These are phyloP conservation scores for Protomyces macrosporus DNA, from an alignment of 1,139 yeast species.

Conservation along the genomic window DNA sequence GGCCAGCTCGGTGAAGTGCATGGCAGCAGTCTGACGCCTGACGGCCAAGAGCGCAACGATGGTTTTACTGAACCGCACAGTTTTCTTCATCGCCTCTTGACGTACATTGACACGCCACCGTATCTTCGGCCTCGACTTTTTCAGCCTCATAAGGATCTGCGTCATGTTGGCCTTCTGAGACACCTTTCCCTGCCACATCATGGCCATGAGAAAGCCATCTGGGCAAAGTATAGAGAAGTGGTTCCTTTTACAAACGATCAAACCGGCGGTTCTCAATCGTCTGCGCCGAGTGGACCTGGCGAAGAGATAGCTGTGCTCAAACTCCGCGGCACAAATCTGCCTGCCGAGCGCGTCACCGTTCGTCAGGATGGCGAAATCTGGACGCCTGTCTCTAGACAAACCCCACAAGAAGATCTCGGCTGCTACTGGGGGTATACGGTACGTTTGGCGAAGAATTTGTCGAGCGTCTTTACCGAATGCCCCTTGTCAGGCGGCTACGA, in stretches of 20 bases:
- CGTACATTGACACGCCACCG: conserved; percentile 28
- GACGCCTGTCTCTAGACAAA: conserved; percentile 18
- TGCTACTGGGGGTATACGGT: conserved; percentile 30
- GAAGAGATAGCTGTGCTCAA: conserved; percentile 5
- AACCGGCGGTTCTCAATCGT: conserved; percentile 23
- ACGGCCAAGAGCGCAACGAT: conserved; percentile 17
- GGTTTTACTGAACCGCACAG: conserved; percentile 10
- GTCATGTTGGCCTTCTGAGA: conserved; percentile 26
- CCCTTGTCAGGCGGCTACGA: conserved; percentile 17
- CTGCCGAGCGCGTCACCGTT: neutral
- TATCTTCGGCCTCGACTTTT: conserved; percentile 26
- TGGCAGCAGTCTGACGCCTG: neutral
- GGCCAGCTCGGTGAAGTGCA: neutral
- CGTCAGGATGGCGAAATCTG: neutral
- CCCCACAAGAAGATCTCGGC: conserved; percentile 28
- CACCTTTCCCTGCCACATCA: conserved; percentile 28
- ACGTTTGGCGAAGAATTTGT: conserved; percentile 27
- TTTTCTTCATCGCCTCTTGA: conserved; percentile 22
- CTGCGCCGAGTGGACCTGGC: conserved; percentile 18
- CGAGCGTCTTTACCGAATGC: conserved; percentile 27
- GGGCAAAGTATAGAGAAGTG: neutral
- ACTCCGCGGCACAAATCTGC: conserved; percentile 24
- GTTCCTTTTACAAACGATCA: conserved; percentile 28
- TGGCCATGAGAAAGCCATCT: conserved; percentile 9
- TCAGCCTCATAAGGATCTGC: conserved; percentile 26